A percentile compares a stretch with the other conserved stretches of the same genome.
These are phyloP conservation scores for Lipomyces kockii DNA, from an alignment of 805 yeast genomes.

Conservation along the genomic window DNA sequence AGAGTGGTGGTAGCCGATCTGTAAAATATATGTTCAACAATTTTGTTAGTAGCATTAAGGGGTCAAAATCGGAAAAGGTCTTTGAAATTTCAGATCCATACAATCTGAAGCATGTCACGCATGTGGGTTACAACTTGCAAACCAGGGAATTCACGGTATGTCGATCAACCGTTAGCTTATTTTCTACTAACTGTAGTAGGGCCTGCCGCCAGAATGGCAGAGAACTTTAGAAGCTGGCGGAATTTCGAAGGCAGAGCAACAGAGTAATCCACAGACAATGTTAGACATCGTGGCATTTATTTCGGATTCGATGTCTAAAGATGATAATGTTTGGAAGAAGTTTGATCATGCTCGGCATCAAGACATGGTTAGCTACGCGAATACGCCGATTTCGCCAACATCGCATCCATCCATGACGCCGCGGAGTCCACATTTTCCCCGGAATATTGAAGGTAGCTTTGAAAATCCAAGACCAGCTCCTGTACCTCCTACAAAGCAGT, in stretches of 20 bases:
- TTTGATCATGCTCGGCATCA: constrained; percentile 34
- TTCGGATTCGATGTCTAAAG: constrained; percentile 43
- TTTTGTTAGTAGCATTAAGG: constrained; percentile 28
- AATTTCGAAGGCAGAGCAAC: constrained; percentile 75
- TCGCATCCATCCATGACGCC: constrained; percentile 20
- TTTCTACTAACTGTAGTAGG: constrained; percentile 46
- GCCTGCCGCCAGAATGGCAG: constrained; percentile 87
- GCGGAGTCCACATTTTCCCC: constrained; percentile 36
- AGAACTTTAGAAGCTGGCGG: constrained; percentile 74
- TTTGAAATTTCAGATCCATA: constrained; percentile 82
- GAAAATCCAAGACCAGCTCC: constrained; percentile 41
- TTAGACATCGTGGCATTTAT: constrained; percentile 82
- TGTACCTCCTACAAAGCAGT: constrained; percentile 31
- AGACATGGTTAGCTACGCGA: constrained; percentile 7
- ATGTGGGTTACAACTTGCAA: constrained; percentile 76
- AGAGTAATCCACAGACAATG: constrained; percentile 82
- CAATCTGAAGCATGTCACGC: constrained; percentile 86
- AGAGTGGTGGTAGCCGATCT: constrained; percentile 21
- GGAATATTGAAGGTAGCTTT: constrained; percentile 35
- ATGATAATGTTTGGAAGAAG: constrained; percentile 41
- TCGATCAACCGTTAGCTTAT: neutral
- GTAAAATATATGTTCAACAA: constrained; percentile 19
- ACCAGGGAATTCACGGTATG: constrained; percentile 65
- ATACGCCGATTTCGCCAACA: constrained; percentile 21
- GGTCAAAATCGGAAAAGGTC: constrained; percentile 5